Percentiles rank a stretch among this genome's conserved stretches.
Conservation (phyloP, 2,329 filamentous ascomycete species). For the Akanthomyces uredinophilus region DNA sequence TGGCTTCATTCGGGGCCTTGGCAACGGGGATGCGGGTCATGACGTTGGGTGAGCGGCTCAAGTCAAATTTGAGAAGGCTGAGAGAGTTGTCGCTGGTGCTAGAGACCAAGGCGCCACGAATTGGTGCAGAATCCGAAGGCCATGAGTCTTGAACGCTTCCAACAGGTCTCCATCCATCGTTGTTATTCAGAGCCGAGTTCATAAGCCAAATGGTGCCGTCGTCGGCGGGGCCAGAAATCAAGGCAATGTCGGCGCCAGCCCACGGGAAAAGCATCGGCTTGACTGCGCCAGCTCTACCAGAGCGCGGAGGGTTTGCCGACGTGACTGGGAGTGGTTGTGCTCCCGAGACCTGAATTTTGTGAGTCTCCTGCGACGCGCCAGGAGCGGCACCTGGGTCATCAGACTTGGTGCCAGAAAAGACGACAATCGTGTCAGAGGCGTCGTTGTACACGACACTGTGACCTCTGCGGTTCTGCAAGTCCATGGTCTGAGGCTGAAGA, state of each 20-base stretch:
- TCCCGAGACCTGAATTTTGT: conserved; percentile 59
- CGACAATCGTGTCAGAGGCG: conserved; percentile 63
- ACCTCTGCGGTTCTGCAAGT: conserved; percentile 63
- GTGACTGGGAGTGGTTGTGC: conserved; percentile 52
- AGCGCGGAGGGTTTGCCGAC: conserved; percentile 53
- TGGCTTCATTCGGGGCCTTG: not conserved
- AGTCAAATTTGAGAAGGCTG: conserved; percentile 72
- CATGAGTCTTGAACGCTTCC: conserved; percentile 6
- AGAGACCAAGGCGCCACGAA: conserved; percentile 61
- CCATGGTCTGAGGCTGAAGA: conserved; percentile 38
- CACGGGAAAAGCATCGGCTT: conserved; percentile 70
- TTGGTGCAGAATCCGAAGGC: conserved; percentile 47
- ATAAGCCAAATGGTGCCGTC: conserved; percentile 20
- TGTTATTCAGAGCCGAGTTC: not conserved
- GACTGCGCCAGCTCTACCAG: not conserved
- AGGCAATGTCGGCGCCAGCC: conserved; percentile 59
- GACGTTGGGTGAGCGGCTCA: conserved; percentile 65
- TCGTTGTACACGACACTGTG: conserved; percentile 75
- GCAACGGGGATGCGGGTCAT: conserved; percentile 4
- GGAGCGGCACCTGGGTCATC: conserved; percentile 45
- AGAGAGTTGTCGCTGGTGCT: conserved; percentile 69
- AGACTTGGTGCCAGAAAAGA: conserved; percentile 73
- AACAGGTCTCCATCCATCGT: not conserved
- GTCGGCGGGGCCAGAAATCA: conserved; percentile 61
- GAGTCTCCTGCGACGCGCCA: conserved; percentile 65